Percentiles rank a stretch among this genome's conserved stretches.
Evolutionary conservation across 164 flowering plant species (phyloP).

Genomic region (Buxus sempervirens): DNA sequence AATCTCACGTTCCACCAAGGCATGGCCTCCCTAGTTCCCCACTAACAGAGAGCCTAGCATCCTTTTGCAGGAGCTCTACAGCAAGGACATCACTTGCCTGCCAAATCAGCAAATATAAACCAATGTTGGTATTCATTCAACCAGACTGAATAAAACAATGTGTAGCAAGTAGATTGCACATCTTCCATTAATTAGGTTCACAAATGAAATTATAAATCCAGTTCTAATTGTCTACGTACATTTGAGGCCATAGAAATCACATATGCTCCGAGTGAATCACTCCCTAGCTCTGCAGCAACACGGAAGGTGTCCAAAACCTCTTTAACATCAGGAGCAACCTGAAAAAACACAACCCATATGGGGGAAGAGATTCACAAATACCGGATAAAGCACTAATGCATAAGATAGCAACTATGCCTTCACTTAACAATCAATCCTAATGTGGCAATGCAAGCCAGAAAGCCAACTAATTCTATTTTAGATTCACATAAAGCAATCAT

Average conservation of each 20-base stretch:
- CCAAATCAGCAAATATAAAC: conserved; percentile 4
- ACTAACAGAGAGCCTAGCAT: conserved; percentile 83
- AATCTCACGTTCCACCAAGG: conserved; percentile 90
- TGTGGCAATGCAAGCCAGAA: neutral
- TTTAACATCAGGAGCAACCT: conserved; percentile 81
- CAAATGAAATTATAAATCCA: neutral
- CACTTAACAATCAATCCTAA: neutral
- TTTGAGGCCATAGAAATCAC: conserved; percentile 97
- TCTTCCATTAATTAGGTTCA: neutral
- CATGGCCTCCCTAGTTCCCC: conserved; percentile 89
- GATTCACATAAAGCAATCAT: too few relatives aligned
- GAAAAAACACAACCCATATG: conserved; percentile 12
- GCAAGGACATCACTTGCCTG: conserved; percentile 99
- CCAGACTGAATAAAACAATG: neutral
- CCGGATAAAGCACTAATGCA: neutral
- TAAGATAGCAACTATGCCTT: neutral
- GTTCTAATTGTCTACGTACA: conserved; percentile 31
- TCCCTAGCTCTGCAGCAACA: conserved; percentile 93
- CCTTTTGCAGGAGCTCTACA: conserved; percentile 93
- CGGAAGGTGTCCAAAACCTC: conserved; percentile 97
- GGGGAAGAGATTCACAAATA: neutral
- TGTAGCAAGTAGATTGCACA: neutral
- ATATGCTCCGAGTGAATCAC: conserved; percentile 94
- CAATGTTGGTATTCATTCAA: neutral
- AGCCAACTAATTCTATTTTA: too few relatives aligned